A percentile compares a stretch with the other conserved stretches of the same genome.
Conservation (phyloP, 2,329 filamentous ascomycete species). For the Aspergillus carbonarius region DNA sequence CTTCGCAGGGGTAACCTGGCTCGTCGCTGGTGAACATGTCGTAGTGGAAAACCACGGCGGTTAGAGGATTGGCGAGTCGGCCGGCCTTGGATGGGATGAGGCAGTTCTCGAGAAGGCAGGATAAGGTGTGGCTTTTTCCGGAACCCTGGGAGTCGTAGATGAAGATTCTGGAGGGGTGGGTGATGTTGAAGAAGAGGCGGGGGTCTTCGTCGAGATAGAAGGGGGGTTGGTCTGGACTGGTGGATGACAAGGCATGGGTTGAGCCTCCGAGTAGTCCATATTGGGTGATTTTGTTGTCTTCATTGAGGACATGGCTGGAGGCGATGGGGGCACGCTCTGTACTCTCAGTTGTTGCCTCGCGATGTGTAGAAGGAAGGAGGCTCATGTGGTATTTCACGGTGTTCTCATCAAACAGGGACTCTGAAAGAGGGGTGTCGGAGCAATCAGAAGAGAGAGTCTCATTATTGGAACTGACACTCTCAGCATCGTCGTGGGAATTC, state of each 20-base stretch:
- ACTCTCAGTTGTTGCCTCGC: too few relatives aligned
- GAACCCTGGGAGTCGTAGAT: conserved; percentile 60
- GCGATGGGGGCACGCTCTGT: too few relatives aligned
- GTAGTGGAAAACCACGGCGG: conserved; percentile 65
- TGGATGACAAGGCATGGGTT: neutral
- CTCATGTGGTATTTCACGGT: too few relatives aligned
- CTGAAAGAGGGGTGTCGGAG: too few relatives aligned
- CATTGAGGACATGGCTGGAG: too few relatives aligned
- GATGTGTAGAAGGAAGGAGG: too few relatives aligned
- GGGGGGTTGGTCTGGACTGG: neutral
- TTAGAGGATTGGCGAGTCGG: conserved; percentile 37
- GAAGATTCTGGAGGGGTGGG: conserved; percentile 40
- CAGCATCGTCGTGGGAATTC: too few relatives aligned
- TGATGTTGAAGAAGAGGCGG: conserved; percentile 18
- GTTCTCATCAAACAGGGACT: too few relatives aligned
- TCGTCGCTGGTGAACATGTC: conserved; percentile 55
- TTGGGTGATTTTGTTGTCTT: too few relatives aligned
- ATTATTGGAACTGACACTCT: too few relatives aligned
- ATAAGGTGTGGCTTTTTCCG: conserved; percentile 54
- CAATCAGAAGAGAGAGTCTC: too few relatives aligned
- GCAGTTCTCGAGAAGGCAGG: conserved; percentile 54
- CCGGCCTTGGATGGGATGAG: conserved; percentile 50
- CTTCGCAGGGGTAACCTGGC: conserved; percentile 58
- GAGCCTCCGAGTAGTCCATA: neutral
- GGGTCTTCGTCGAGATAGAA: conserved; percentile 12